Evolutionary conservation across 805 yeast genomes (phyloP), one percentile per base, ranked within the genome.

Genomic region (Saturnispora serradocipensis): DNA sequence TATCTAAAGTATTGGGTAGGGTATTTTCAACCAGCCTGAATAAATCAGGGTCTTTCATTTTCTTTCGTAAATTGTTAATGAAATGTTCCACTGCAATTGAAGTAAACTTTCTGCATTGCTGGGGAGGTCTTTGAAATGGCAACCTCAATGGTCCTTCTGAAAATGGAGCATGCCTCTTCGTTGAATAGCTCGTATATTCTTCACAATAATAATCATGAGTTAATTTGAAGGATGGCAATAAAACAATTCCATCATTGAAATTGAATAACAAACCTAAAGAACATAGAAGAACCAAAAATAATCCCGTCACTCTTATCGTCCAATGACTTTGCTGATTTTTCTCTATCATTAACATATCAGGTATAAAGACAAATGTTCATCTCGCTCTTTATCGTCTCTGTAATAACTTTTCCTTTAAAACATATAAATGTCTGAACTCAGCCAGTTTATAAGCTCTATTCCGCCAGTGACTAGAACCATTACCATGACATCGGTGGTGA

Each of bases 1-100:
- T 88, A 61, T 88, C 97, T 49, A 88, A 68, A 0, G 97, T 88
- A 63, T 88, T 88, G 6, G 97, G 96, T 53, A 88, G 74, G 43
- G 91, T 75, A 63, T 88, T 88, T 61, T 88, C 96, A 58, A 88
- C 75, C 52, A 88, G 66, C 48, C 91, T 69, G 3, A 84, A 85
- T 49, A 89, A 66, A 63, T 88, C 96, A 0, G 75, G 76, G 62
- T 82, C 83, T 35, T 64, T 62, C 18, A 87, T 69, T 56, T 75
- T 71, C 11, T 48, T 47, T 46, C 69, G 75, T 63, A 86, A 69
- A 47, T 80, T 82, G 2, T 57, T 62, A 22, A 88, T 77, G 35
- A 81, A 68, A 15, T 61, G 58, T 56, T 88, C 97, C 3, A 89
- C 82, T 0, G 78, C 77, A 0, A 61, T 57, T 0, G 90, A 83